These are phyloP conservation scores for Solanum aculeatissimum DNA, from an alignment of 305 asterid species.

Conservation along the genomic window DNA sequence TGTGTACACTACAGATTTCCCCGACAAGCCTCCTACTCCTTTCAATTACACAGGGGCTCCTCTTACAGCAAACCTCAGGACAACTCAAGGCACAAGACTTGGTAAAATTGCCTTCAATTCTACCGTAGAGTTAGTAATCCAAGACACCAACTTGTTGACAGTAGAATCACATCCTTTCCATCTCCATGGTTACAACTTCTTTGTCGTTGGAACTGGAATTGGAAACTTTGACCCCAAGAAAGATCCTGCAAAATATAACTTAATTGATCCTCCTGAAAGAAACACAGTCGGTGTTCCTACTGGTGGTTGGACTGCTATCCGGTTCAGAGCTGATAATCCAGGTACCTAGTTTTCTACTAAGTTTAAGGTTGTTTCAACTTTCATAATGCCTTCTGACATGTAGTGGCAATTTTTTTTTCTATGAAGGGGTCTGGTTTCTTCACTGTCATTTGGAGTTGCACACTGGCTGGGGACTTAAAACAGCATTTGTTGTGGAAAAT, in stretches of 20 bases:
- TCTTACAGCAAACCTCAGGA: constrained; percentile 14
- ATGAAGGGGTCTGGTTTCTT: constrained; percentile 21
- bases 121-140: constrained; percentile 20
- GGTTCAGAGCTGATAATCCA: constrained; percentile 26
- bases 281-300: constrained; percentile 23
- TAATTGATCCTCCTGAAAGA: constrained; percentile 23
- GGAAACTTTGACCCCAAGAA: constrained; percentile 18
- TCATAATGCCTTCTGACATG: background rate
- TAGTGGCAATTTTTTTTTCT: background rate
- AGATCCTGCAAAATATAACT: constrained; percentile 16
- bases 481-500: constrained; percentile 24
- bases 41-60: constrained; percentile 24
- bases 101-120: constrained; percentile 18
- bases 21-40: constrained; percentile 16
- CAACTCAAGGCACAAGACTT: constrained; percentile 7
- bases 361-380: background rate
- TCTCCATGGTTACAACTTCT: constrained; percentile 24
- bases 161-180: constrained; percentile 29
- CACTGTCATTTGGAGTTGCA: constrained; percentile 23
- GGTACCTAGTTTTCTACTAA: background rate
- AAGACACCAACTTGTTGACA: constrained; percentile 14
- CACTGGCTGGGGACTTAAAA: constrained; percentile 27
- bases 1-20: constrained; percentile 17
- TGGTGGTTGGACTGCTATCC: constrained; percentile 26
- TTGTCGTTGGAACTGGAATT: constrained; percentile 17